Evolutionary conservation across 2,329 filamentous ascomycete species (phyloP).

Genomic region (Microdochium nivale): DNA sequence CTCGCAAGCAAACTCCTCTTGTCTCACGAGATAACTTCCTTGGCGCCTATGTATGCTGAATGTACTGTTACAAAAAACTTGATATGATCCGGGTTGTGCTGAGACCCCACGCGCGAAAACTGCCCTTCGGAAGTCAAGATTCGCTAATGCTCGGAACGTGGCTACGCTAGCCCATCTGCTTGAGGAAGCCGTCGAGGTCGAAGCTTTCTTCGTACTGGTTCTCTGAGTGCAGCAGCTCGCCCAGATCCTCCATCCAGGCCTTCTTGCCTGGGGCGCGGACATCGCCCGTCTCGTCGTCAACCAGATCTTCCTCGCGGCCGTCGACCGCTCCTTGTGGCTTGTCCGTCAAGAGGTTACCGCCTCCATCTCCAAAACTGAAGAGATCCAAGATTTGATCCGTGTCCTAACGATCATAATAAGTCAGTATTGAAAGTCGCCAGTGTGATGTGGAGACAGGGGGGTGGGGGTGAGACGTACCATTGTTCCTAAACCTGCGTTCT

Average conservation of each 20-base stretch:
- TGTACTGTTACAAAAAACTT: too few relatives aligned
- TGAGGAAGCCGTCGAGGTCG: slow-evolving; percentile 89
- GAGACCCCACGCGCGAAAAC: neutral
- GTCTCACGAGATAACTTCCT: too few relatives aligned
- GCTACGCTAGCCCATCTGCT: slow-evolving; percentile 55
- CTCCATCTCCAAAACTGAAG: slow-evolving; percentile 81
- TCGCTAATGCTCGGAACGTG: neutral
- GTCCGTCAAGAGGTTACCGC: slow-evolving; percentile 55
- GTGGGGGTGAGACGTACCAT: slow-evolving; percentile 9
- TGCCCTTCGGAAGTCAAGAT: neutral
- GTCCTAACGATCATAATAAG: slow-evolving; percentile 70
- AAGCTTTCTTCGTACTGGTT: slow-evolving; percentile 98
- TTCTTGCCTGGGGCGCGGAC: slow-evolving; percentile 94
- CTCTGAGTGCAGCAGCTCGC: slow-evolving; percentile 87
- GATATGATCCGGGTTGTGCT: slow-evolving; percentile 41
- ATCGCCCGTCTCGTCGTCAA: slow-evolving; percentile 86
- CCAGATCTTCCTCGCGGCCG: slow-evolving; percentile 73
- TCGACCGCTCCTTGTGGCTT: slow-evolving; percentile 50
- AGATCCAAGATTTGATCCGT: slow-evolving; percentile 96
- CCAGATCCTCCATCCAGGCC: slow-evolving; percentile 87
- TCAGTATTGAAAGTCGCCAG: slow-evolving; percentile 1
- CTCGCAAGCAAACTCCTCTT: too few relatives aligned
- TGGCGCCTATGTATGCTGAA: neutral
- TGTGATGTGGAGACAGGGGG: neutral
- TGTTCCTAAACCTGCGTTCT: slow-evolving; percentile 77